Evolutionary conservation across 2,329 filamentous ascomycete genomes (phyloP), one percentile per base, ranked within the genome.

Genomic region (Madurella mycetomatis): DNA sequence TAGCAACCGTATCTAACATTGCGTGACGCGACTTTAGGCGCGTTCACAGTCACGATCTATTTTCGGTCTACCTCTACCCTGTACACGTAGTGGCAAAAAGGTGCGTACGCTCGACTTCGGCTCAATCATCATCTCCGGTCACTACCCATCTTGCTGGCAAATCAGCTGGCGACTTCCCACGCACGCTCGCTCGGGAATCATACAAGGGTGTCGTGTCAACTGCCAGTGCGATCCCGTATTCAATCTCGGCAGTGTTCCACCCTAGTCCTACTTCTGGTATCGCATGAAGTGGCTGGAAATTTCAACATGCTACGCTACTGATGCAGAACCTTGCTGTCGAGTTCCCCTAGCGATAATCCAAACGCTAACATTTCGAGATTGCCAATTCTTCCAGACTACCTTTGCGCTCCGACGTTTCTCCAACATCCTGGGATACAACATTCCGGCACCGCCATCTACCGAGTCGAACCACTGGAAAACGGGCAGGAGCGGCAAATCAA

Each of bases 201-300:
- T 47, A 49, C 61, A 57, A 61, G 62, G 62, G 61, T 59, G 47
- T 58, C 43, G 51, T 55, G 54, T 53, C 54, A 61, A 61, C 51
- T 53, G 47, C 60, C 60, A 60, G 62, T 61, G 55, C 60, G 58
- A 62, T 67, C 64, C 66, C 66, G 65, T 65, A 65, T 25, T 67
- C 66, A 72, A 70, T 72, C 62, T 72, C 70, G 69, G 69, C 69
- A 70, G 65, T 65, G 68, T 69, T 69, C 66, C 67, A 69, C 66
- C 63, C 67, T 69, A 70, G 61, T 61, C 60, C 68, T 65, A 65
- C 64, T 69, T 70, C 64, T 65, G 67, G 58, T 59, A 67, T 66
- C 66, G 67, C 68, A 69, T 70, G 63, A 69, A 67, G 53, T 66
- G 50, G 62, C 65, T 64, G 63, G 62, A 64, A 63, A 63, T 62